phyloP scores from a whole-genome alignment of 2,329 filamentous ascomycete genomes.

The Scedosporium boydii region DNA sequence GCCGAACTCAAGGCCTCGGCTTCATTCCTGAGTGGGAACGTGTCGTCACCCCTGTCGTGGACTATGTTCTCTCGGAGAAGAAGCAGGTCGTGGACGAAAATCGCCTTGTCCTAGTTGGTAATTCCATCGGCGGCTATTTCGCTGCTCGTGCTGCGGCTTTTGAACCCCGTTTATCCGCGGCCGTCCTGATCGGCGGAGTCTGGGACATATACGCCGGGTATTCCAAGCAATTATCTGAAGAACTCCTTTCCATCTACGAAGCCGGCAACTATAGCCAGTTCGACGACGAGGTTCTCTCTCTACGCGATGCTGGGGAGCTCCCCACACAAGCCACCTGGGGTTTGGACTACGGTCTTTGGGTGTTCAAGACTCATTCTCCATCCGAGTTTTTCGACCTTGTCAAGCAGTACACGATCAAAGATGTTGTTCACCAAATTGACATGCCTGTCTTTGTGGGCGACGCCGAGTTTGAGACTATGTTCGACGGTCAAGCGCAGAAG shows the following conservation, averaged over 20 bases:
- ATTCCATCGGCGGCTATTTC: slow-evolving; percentile 31
- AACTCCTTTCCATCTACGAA: slow-evolving; percentile 8
- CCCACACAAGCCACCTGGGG: slow-evolving; percentile 14
- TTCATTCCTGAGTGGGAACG: slow-evolving; percentile 35
- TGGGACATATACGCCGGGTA: slow-evolving; percentile 17
- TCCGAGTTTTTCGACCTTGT: slow-evolving; percentile 12
- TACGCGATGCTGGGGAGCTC: not conserved
- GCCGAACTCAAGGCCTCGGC: slow-evolving; percentile 28
- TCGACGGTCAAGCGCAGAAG: slow-evolving; percentile 4
- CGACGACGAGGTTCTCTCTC: slow-evolving; percentile 11
- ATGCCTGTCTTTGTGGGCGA: slow-evolving; percentile 15
- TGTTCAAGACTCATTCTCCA: slow-evolving; percentile 15
- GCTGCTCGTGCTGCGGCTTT: slow-evolving; percentile 30
- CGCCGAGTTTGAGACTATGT: slow-evolving; percentile 13
- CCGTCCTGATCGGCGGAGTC: slow-evolving; percentile 29
- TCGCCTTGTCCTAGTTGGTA: slow-evolving; percentile 27
- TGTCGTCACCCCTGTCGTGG: slow-evolving; percentile 28
- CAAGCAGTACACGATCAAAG: slow-evolving; percentile 12
- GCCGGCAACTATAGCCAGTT: slow-evolving; percentile 12
- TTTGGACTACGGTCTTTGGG: slow-evolving; percentile 17
- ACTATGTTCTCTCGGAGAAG: slow-evolving; percentile 20
- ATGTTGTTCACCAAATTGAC: slow-evolving; percentile 12
- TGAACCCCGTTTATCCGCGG: slow-evolving; percentile 29
- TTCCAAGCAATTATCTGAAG: slow-evolving; percentile 4
- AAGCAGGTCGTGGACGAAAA: slow-evolving; percentile 18